Evolutionary conservation across 2,329 filamentous ascomycete species (phyloP).

Genomic region (Neonectria faginata): DNA sequence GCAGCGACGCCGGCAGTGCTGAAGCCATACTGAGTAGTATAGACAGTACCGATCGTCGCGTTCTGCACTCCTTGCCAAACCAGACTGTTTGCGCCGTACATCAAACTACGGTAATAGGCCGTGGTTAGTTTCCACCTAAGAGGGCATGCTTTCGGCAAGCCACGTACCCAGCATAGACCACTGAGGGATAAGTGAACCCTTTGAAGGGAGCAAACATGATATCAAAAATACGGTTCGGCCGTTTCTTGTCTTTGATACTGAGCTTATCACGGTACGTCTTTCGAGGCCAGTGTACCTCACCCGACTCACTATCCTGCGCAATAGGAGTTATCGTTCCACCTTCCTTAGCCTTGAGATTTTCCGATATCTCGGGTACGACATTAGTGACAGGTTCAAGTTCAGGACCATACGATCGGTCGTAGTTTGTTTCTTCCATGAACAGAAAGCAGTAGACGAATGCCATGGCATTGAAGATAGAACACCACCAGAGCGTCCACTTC

Average conservation of each 20-base stretch:
- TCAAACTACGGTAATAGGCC: conserved; percentile 26
- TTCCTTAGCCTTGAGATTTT: not conserved
- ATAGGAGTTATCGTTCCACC: not conserved
- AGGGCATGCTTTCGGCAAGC: too few relatives aligned
- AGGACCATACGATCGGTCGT: conserved; percentile 46
- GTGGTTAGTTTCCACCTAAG: not conserved
- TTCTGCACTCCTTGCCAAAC: conserved; percentile 49
- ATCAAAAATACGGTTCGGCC: conserved; percentile 53
- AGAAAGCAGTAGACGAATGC: conserved; percentile 57
- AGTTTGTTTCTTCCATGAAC: conserved; percentile 67
- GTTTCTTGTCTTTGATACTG: conserved; percentile 48
- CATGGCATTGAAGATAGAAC: conserved; percentile 47
- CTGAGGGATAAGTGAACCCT: conserved; percentile 47
- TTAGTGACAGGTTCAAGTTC: not conserved
- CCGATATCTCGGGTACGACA: not conserved
- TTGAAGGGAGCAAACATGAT: conserved; percentile 49
- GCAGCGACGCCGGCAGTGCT: conserved; percentile 44
- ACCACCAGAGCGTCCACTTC: conserved; percentile 49
- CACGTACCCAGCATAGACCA: conserved; percentile 50
- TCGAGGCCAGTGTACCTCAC: conserved; percentile 48
- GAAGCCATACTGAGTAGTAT: conserved; percentile 48
- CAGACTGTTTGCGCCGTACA: conserved; percentile 50
- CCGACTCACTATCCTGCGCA: conserved; percentile 40
- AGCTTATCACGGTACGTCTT: conserved; percentile 54
- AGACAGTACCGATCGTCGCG: conserved; percentile 48